Evolutionary conservation across 768 basidiomycete species (phyloP).

Genomic region (Leucocoprinus birnbaumii): DNA sequence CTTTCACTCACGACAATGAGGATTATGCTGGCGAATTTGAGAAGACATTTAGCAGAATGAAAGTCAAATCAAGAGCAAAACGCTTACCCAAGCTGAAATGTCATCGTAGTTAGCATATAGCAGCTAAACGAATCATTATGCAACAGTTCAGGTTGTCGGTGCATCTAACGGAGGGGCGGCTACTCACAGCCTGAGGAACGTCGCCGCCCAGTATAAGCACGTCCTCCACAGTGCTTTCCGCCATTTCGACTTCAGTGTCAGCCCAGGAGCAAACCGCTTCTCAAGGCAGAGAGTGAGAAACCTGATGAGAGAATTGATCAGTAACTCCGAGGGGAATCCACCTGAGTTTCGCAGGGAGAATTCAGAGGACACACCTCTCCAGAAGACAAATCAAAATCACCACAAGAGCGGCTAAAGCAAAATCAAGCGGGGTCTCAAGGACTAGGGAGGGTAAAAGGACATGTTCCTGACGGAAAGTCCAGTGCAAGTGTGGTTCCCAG

Average conservation of each 20-base stretch:
- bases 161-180: background rate
- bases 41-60: too few species aligned
- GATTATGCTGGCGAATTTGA: constrained; percentile 36
- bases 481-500: constrained; percentile 34
- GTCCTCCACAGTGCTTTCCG: constrained; percentile 51
- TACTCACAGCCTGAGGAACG: constrained; percentile 57
- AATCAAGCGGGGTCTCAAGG: constrained; percentile 46
- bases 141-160: too few species aligned
- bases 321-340: too few species aligned
- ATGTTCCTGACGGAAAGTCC: constrained; percentile 35
- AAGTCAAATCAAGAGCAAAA: too few species aligned
- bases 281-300: constrained; percentile 46
- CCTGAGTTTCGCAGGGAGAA: background rate
- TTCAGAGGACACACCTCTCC: constrained; percentile 49
- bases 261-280: constrained; percentile 44
- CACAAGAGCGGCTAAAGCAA: constrained; percentile 43
- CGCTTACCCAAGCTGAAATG: constrained; percentile 65
- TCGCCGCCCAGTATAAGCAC: constrained; percentile 52
- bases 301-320: constrained; percentile 29
- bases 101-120: constrained; percentile 77
- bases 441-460: constrained; percentile 36
- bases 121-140: constrained; percentile 35
- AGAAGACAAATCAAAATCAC: constrained; percentile 44
- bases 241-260: constrained; percentile 37
- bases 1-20: constrained; percentile 40